A percentile compares a stretch with the other conserved stretches of the same genome.
phyloP scores from a whole-genome alignment of 306 rosid genomes.

The Boehmeria nivea region DNA sequence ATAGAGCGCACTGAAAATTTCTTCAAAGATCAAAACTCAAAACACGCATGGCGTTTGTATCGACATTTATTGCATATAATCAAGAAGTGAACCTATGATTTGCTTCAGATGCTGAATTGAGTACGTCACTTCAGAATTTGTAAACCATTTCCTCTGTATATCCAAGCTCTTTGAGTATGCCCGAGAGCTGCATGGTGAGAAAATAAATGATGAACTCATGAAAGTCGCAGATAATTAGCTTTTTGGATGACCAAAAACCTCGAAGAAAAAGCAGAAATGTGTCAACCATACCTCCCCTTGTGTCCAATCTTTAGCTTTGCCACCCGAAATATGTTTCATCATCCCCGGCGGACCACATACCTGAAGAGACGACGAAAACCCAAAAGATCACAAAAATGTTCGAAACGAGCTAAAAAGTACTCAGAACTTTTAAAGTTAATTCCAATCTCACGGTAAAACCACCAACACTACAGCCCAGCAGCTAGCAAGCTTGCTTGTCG shows the following conservation, averaged over 20 bases:
- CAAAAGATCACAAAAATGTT: background rate
- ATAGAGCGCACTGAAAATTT: too few relatives aligned
- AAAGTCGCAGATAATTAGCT: background rate
- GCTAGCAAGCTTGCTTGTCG: too few relatives aligned
- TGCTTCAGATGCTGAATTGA: too few relatives aligned
- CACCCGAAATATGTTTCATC: slow-evolving; percentile 89
- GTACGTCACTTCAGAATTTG: slow-evolving; percentile 89
- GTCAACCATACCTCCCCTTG: slow-evolving; percentile 85
- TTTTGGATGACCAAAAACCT: background rate
- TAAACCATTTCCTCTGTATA: slow-evolving; percentile 94
- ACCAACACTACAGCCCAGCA: too few relatives aligned
- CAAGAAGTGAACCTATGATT: slow-evolving; percentile 4
- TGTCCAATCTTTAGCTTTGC: slow-evolving; percentile 72
- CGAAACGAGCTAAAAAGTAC: slow-evolving; percentile 7
- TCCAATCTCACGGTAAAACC: too few relatives aligned
- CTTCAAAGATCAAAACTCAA: slow-evolving; percentile 6
- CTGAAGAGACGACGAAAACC: slow-evolving; percentile 37
- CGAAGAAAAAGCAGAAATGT: background rate
- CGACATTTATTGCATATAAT: slow-evolving; percentile 13
- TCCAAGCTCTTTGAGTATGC: slow-evolving; percentile 81
- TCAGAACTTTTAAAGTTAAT: too few relatives aligned
- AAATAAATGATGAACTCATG: background rate
- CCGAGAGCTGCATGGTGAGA: slow-evolving; percentile 58
- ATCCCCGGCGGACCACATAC: slow-evolving; percentile 98
- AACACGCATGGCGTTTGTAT: background rate